Percentiles rank a stretch among this genome's conserved stretches.
These are phyloP conservation scores for Steccherinum ochraceum DNA, from an alignment of 768 basidiomycete species.

Conservation along the genomic window DNA sequence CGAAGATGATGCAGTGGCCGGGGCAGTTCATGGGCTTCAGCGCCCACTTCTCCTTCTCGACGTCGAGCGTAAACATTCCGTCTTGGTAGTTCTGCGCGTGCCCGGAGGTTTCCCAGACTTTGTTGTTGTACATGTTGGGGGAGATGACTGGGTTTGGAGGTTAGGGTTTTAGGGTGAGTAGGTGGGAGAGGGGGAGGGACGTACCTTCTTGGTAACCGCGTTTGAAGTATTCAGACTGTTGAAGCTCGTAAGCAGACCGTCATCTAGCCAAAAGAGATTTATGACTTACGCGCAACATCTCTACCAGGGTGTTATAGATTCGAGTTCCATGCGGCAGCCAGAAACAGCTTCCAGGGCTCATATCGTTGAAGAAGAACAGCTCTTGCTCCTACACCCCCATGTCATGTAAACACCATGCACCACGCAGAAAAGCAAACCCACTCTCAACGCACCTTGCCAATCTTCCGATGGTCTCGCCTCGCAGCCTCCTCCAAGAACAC, in stretches of 20 bases:
- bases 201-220: slow-evolving; percentile 92
- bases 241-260: slow-evolving; percentile 2
- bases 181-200: slow-evolving; percentile 7
- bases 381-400: slow-evolving; percentile 73
- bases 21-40: slow-evolving; percentile 99
- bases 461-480: slow-evolving; percentile 95
- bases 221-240: slow-evolving; percentile 84
- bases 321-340: slow-evolving; percentile 96
- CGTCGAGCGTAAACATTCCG: slow-evolving; percentile 91
- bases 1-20: slow-evolving; percentile 94
- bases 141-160: slow-evolving; percentile 95
- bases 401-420: slow-evolving; percentile 1
- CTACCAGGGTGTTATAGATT: slow-evolving; percentile 91
- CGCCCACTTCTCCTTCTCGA: slow-evolving; percentile 95
- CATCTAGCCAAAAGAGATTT: slow-evolving; percentile 2
- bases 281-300: slow-evolving; percentile 76
- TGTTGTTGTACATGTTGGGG: slow-evolving; percentile 94
- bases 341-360: slow-evolving; percentile 93
- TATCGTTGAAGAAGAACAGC: slow-evolving; percentile 96
- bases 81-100: slow-evolving; percentile 99
- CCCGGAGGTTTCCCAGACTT: slow-evolving; percentile 97
- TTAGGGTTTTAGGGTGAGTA: slow-evolving; percentile 2
- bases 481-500: slow-evolving; percentile 94
- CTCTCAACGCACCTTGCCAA: slow-evolving; percentile 61
- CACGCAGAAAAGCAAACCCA: neutral